Conservation (phyloP, 441 rosid species). For the Monsonia emarginata region DNA sequence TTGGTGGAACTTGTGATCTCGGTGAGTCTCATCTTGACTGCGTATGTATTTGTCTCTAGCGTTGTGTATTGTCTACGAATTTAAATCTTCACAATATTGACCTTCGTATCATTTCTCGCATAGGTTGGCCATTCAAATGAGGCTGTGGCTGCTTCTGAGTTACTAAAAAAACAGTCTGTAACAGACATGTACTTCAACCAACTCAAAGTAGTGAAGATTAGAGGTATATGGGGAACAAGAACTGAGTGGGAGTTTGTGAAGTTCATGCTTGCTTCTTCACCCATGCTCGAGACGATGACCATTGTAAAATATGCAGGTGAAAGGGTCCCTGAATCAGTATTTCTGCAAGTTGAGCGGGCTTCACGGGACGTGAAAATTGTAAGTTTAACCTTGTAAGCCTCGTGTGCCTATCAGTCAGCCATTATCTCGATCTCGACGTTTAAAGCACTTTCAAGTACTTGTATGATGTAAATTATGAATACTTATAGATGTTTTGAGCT, state of each 20-base stretch:
- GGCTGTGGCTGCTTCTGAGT: constrained; percentile 6
- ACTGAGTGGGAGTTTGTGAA: constrained; percentile 21
- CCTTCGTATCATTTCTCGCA: neutral
- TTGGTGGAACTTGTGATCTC: constrained; percentile 20
- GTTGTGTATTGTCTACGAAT: neutral
- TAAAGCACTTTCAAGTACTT: neutral
- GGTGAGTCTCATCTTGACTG: no score
- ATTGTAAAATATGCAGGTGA: constrained; percentile 15
- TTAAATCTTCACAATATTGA: neutral
- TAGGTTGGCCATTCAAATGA: constrained; percentile 14
- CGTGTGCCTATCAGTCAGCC: neutral
- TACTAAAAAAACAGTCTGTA: constrained; percentile 7
- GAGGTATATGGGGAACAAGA: constrained; percentile 18
- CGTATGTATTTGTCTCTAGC: neutral
- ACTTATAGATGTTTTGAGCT: neutral
- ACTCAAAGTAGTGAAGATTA: constrained; percentile 23
- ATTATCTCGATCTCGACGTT: neutral
- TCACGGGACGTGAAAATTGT: constrained; percentile 17
- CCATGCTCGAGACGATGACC: constrained; percentile 20
- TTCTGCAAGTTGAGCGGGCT: constrained; percentile 21
- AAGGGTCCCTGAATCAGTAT: constrained; percentile 19
- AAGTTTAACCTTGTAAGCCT: constrained; percentile 17
- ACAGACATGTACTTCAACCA: constrained; percentile 14
- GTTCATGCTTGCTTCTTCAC: constrained; percentile 21
- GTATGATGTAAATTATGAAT: neutral